Percentiles rank a stretch among this genome's conserved stretches.
Conservation (phyloP, 2,329 filamentous ascomycete species). For the Fusarium sp. region DNA sequence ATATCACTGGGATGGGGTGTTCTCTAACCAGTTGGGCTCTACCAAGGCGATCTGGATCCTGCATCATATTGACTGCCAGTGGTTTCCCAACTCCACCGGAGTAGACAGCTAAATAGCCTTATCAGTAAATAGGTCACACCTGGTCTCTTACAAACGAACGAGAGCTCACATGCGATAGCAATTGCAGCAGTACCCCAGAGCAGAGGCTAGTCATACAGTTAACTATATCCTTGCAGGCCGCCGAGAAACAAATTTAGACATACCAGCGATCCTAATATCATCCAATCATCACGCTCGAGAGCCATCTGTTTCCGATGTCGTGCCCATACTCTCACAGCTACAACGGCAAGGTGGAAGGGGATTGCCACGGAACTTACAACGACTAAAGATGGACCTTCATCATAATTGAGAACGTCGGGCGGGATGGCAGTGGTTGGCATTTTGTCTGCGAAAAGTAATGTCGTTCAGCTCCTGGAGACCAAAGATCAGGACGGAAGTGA, state of each 20-base stretch:
- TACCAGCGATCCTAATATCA: conserved; percentile 6
- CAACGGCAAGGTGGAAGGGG: background rate
- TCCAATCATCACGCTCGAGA: conserved; percentile 7
- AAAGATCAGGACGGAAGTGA: background rate
- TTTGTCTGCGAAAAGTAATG: background rate
- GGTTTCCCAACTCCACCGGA: conserved; percentile 14
- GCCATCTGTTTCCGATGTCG: background rate
- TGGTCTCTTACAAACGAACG: accelerated
- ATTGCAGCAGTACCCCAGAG: background rate
- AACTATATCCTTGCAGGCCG: accelerated
- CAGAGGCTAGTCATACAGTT: background rate
- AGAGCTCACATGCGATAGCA: background rate
- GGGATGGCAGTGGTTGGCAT: background rate
- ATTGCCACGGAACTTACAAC: background rate
- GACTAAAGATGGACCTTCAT: background rate
- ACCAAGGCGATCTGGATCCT: background rate
- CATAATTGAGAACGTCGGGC: background rate
- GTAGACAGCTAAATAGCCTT: background rate
- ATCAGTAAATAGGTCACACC: background rate
- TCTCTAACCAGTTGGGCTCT: background rate
- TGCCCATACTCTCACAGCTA: conserved; percentile 4
- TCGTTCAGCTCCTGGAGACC: background rate
- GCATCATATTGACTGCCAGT: conserved; percentile 9
- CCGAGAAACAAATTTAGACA: background rate
- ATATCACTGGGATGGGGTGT: accelerated